A percentile compares a stretch with the other conserved stretches of the same genome.
Evolutionary conservation across 768 basidiomycete species (phyloP).

Genomic region (Leccinum subgranulosum): DNA sequence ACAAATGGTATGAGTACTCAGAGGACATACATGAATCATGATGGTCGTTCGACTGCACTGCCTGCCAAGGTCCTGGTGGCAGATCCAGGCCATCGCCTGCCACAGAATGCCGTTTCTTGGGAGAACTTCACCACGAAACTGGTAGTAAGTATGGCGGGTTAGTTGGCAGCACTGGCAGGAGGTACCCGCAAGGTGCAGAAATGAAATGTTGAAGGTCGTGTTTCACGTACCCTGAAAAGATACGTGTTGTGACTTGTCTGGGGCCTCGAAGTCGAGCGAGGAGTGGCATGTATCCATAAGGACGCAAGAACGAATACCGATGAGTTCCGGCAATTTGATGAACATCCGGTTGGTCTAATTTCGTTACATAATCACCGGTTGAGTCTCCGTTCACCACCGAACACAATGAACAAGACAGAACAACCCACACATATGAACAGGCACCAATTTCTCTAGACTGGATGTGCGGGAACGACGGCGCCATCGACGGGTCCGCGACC

Average conservation of each 20-base stretch:
- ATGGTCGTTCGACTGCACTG: background rate
- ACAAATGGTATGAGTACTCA: background rate
- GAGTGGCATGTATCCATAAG: too few relatives aligned
- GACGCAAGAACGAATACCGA: background rate
- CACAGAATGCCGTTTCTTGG: background rate
- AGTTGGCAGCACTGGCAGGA: background rate
- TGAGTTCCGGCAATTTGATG: background rate
- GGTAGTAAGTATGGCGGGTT: background rate
- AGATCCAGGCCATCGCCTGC: background rate
- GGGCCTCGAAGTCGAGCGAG: background rate
- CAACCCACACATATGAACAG: too few relatives aligned
- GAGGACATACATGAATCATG: background rate
- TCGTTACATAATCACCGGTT: too few relatives aligned
- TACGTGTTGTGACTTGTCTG: too few relatives aligned
- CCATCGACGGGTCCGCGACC: too few relatives aligned
- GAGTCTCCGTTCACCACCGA: too few relatives aligned
- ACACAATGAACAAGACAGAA: too few relatives aligned
- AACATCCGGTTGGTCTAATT: background rate
- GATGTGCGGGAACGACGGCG: too few relatives aligned
- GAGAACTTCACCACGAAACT: background rate
- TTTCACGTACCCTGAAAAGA: too few relatives aligned
- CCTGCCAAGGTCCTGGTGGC: background rate
- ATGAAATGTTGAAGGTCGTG: background rate
- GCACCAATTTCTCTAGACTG: too few relatives aligned
- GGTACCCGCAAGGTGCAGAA: background rate